These are phyloP conservation scores for Colletotrichum viniferum DNA, from an alignment of 2,329 filamentous ascomycete genomes.

Conservation along the genomic window DNA sequence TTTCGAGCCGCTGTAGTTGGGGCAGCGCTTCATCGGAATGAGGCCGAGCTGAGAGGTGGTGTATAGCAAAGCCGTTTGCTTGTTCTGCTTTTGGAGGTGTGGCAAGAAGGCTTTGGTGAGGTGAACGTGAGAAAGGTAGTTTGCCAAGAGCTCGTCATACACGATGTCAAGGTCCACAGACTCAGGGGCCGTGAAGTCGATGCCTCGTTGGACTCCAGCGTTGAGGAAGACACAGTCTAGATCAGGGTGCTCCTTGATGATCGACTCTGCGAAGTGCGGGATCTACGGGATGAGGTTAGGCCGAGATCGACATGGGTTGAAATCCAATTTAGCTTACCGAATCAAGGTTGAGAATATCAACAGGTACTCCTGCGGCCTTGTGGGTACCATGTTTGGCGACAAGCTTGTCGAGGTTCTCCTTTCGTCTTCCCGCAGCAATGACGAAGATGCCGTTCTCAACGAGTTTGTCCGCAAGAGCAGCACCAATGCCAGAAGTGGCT, in stretches of 20 bases:
- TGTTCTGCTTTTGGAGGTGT: slow-evolving; percentile 24
- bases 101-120: slow-evolving; percentile 31
- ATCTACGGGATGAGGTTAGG: not conserved
- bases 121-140: slow-evolving; percentile 31
- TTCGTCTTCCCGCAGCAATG: slow-evolving; percentile 50
- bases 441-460: slow-evolving; percentile 47
- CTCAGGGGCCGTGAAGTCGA: slow-evolving; percentile 41
- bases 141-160: slow-evolving; percentile 29
- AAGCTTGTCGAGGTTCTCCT: slow-evolving; percentile 53
- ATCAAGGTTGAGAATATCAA: not conserved
- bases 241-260: slow-evolving; percentile 42
- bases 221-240: slow-evolving; percentile 64
- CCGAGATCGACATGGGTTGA: not conserved
- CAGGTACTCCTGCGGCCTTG: slow-evolving; percentile 33
- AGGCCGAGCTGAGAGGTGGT: slow-evolving; percentile 24
- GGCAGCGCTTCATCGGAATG: slow-evolving; percentile 10
- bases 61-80: slow-evolving; percentile 20
- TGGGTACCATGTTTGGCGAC: slow-evolving; percentile 45
- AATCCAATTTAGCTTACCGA: not conserved
- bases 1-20: slow-evolving; percentile 33
- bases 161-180: slow-evolving; percentile 32
- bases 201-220: slow-evolving; percentile 54
- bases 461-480: slow-evolving; percentile 39
- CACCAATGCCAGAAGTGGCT: slow-evolving; percentile 32
- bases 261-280: slow-evolving; percentile 16